A percentile compares a stretch with the other conserved stretches of the same genome.
Conservation (phyloP, 768 basidiomycete species). For the Rhizopogon vesiculosus region DNA sequence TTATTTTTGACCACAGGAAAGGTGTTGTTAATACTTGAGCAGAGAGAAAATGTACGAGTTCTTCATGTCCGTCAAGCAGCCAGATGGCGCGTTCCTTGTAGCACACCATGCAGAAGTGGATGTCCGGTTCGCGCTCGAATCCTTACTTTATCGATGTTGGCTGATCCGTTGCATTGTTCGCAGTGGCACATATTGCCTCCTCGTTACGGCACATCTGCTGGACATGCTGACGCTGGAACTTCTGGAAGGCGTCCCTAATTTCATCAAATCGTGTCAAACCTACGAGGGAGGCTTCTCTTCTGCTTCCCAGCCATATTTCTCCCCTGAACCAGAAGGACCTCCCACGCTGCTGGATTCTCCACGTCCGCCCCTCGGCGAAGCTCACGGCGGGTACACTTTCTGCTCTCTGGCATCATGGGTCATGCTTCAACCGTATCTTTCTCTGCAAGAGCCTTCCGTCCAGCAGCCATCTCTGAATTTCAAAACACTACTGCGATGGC, state of each 20-base stretch:
- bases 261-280: slow-evolving; percentile 89
- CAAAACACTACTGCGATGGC: slow-evolving; percentile 68
- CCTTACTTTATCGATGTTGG: background rate
- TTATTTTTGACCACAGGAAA: background rate
- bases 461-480: slow-evolving; percentile 47
- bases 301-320: slow-evolving; percentile 66
- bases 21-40: background rate
- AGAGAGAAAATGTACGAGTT: slow-evolving; percentile 80
- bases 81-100: slow-evolving; percentile 92
- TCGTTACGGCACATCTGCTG: slow-evolving; percentile 77
- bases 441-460: slow-evolving; percentile 9
- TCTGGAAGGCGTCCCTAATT: slow-evolving; percentile 66
- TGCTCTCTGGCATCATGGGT: slow-evolving; percentile 87
- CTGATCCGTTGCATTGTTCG: background rate
- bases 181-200: slow-evolving; percentile 93
- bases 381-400: slow-evolving; percentile 97
- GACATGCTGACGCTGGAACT: slow-evolving; percentile 89
- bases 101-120: slow-evolving; percentile 88
- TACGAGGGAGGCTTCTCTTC: slow-evolving; percentile 96
- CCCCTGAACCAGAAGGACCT: slow-evolving; percentile 15
- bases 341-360: slow-evolving; percentile 36
- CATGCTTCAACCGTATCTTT: slow-evolving; percentile 59
- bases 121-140: slow-evolving; percentile 57
- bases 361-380: slow-evolving; percentile 85
- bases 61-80: slow-evolving; percentile 88